Evolutionary conservation across 805 yeast species (phyloP), one percentile per base, ranked within the genome.

Genomic region (Candida oleophila): DNA sequence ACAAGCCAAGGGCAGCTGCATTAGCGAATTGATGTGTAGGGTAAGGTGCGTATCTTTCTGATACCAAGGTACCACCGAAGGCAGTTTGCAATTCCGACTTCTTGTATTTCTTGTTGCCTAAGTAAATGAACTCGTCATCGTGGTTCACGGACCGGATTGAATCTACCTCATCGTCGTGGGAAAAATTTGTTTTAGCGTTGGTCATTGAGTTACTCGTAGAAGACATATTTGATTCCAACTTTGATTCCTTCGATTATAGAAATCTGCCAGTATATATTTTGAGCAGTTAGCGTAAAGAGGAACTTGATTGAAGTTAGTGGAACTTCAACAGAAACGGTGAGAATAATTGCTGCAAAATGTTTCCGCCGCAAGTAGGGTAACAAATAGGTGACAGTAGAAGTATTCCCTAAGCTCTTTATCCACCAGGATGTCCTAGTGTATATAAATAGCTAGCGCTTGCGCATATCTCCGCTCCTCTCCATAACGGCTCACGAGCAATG

Each of bases 1-100:
- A 70, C 30, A 80, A 66, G 3, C 84, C 84, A 15, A 80, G 66
- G 1, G 83, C 82, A 9, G 81, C 77, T 1, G 83, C 81, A 53
- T 76, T 76, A 14, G 69, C 78, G 50, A 66, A 73, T 48, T 68
- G 74, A 56, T 81, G 75, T 42, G 64, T 58, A 4, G 83, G 74
- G 47, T 69, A 63, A 18, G 72, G 66, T 49, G 80, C 76, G 48
- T 66, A 57, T 43, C 81, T 75, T 14, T 64, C 67, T 3, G 79
- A 70, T 42, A 73, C 72, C 47, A 76, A 64, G 8, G 70, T 69
- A 56, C 87, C 87, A 14, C 85, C 87, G 57, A 83, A 82, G 2
- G 88, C 89, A 30, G 70, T 69, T 52, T 80, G 62, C 51, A 85
- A 75, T 46, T 85, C 90, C 22, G 71, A 71, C 45, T 78, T 73